phyloP scores from a whole-genome alignment of 129 eudicot species.

The Tanacetum coccineum region DNA sequence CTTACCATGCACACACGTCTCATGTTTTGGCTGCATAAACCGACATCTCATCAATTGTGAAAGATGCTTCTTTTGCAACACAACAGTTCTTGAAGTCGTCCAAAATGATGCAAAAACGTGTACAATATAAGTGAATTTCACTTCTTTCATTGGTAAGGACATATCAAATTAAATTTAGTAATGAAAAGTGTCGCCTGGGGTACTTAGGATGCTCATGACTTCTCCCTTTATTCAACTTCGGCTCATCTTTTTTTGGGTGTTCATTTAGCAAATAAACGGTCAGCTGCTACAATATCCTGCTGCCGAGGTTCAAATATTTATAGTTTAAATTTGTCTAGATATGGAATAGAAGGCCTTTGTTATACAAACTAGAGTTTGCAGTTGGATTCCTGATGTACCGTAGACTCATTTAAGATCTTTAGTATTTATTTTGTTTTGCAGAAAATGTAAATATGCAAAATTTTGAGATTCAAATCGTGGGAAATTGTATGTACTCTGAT shows the following conservation, averaged over 20 bases:
- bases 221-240: neutral
- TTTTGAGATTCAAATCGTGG: conserved; percentile 15
- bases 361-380: too few relatives aligned
- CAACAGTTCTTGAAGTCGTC: conserved; percentile 50
- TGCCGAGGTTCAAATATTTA: conserved; percentile 9
- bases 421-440: too few relatives aligned
- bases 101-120: conserved; percentile 31
- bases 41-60: conserved; percentile 96
- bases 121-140: conserved; percentile 9
- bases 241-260: too few relatives aligned
- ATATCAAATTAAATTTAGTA: conserved; percentile 19
- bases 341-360: neutral
- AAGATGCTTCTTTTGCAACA: too few relatives aligned
- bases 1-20: conserved; percentile 73
- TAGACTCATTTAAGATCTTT: neutral
- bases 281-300: conserved; percentile 20
- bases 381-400: neutral
- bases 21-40: conserved; percentile 89
- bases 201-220: conserved; percentile 22
- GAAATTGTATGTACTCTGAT: too few relatives aligned
- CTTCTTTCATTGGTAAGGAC: conserved; percentile 16
- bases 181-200: conserved; percentile 3
- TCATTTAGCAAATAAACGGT: conserved; percentile 7
- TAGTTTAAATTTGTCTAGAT: conserved; percentile 6
- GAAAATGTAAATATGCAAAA: too few relatives aligned